Base-by-base conservation (phyloP, 2,329 filamentous ascomycete genomes). In the Lasiodiplodia hormozganensis region DNA sequence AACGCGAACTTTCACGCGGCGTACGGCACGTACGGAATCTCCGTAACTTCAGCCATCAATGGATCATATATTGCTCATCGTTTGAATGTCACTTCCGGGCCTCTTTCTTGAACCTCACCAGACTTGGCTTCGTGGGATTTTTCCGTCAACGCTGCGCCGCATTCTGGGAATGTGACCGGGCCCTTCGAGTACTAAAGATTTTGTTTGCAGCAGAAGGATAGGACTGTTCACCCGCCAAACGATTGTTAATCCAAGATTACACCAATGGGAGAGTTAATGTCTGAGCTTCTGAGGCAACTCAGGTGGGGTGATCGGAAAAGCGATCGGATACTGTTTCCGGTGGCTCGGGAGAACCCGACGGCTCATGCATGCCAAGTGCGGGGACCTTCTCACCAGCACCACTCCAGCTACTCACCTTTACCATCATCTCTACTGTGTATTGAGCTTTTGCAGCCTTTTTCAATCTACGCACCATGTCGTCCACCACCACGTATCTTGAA, bases 71-170 rank as follows among this genome's bases (percentile, higher is more conserved):
- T 69, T 2, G 73, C 70, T 1, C 85, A 76, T 0, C 85, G 85
- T 3, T 78, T 75, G 0, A 73, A 74, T 0, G 85, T 87, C 8
- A 87, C 75, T 0, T 85, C 85, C 4, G 81, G 83, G 0, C 85
- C 85, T 2, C 85, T 79, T 71, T 87, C 82, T 71, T 87, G 85
- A 8, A 87, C 82, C 72, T 87, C 85, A 0, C 85, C 85, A 40
- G 86, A 87, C 0, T 85, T 77, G 0, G 85, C 84, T 5, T 78
- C 83, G 64, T 87, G 85, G 0, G 76, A 80, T 1, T 82, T 82
- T 6, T 78, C 73, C 0, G 77, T 66, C 7, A 67, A 71, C 0
- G 28, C 21, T 21, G 71, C 67, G 5, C 71, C 57, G 0, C 71
- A 52, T 14, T 74, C 72, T 0, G 68, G 71, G 69, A 86, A 86